Evolutionary conservation across 106 monocot genomes (phyloP), one percentile per base, ranked within the genome.

Genomic region (Xerophyta viscosa): DNA sequence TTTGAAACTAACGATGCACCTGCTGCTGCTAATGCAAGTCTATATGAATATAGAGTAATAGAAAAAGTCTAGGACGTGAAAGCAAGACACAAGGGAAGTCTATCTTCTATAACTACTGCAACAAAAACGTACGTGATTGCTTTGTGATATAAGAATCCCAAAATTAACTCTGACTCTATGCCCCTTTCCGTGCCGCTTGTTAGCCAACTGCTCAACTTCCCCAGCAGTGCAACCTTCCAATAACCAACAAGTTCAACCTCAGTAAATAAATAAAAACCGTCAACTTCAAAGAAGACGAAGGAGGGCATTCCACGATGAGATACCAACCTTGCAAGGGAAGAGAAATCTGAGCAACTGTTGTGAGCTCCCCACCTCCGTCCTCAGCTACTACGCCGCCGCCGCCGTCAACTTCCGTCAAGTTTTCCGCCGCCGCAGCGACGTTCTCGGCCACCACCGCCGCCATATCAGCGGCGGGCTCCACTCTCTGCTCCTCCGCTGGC

Each of bases 151-250:
- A 13, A 81, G 75, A 75, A 75, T 51, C 4, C 71, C 66, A 31
- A 42, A 60, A 60, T 82, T 67, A 13, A 82, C 68, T 64, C 64
- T 82, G 20, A 58, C 72, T 71, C 71, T 36, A 50, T 43, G 53
- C 20, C 54, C 58, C 24, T 72, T 68, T 23, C 31, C 55, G 8
- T 14, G 26, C 52, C 39, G 54, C 31, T 58, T 73, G 68, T 33
- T 67, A 54, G 1, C 58, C 41, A 31, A 22, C 19, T 37, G 45
- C 21, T 28, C 59, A 7, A 33, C 42, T n/a, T 54, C 54, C 30
- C 47, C 60, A 33, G 50, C 43, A 10, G 49, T 30, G 37, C 46
- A 36, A n/a, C 64, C 63, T 56, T 48, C 62, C 48, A 33, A 9
- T 23, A 25, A 11, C 46, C 52, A 27, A 36, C 31, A 45, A 15